Conservation (phyloP, 2,329 filamentous ascomycete species). For the Decorospora gaudefroyi region DNA sequence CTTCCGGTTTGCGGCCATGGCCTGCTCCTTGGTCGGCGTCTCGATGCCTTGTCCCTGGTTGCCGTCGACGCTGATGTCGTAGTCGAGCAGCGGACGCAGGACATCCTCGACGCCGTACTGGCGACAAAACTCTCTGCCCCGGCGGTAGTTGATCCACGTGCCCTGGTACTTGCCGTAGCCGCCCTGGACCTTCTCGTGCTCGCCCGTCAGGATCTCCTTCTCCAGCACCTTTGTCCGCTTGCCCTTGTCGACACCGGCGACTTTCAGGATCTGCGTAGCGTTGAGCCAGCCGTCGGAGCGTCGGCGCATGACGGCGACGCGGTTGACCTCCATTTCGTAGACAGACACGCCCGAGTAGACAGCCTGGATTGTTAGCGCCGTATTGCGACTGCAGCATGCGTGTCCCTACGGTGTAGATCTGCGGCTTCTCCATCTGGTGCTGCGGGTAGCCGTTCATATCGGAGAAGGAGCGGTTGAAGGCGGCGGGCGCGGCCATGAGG, state of each 20-base stretch:
- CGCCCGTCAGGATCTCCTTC: conserved; percentile 94
- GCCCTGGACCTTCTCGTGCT: conserved; percentile 98
- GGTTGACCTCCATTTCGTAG: conserved; percentile 98
- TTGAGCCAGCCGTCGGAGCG: conserved; percentile 96
- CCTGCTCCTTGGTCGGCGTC: conserved; percentile 97
- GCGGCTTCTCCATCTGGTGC: conserved; percentile 52
- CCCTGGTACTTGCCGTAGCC: conserved; percentile 99
- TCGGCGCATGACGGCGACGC: conserved; percentile 91
- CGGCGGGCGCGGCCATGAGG: conserved; percentile 43
- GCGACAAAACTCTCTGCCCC: conserved; percentile 88
- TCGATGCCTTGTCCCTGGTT: conserved; percentile 75
- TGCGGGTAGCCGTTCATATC: conserved; percentile 44
- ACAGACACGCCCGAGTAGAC: conserved; percentile 95
- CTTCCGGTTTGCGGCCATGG: conserved; percentile 91
- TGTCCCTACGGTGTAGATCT: conserved; percentile 56
- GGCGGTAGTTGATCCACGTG: conserved; percentile 95
- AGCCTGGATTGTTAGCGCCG: conserved; percentile 55
- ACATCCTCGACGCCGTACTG: conserved; percentile 76
- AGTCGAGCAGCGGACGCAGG: conserved; percentile 73
- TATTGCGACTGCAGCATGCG: conserved; percentile 67
- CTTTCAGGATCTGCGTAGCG: conserved; percentile 96
- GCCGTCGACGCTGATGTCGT: conserved; percentile 79
- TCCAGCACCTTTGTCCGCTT: conserved; percentile 97
- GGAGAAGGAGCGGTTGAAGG: conserved; percentile 48
- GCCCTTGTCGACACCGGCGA: conserved; percentile 95